These are phyloP conservation scores for Neobulgaria alba DNA, from an alignment of 2,329 filamentous ascomycete species.

Conservation along the genomic window DNA sequence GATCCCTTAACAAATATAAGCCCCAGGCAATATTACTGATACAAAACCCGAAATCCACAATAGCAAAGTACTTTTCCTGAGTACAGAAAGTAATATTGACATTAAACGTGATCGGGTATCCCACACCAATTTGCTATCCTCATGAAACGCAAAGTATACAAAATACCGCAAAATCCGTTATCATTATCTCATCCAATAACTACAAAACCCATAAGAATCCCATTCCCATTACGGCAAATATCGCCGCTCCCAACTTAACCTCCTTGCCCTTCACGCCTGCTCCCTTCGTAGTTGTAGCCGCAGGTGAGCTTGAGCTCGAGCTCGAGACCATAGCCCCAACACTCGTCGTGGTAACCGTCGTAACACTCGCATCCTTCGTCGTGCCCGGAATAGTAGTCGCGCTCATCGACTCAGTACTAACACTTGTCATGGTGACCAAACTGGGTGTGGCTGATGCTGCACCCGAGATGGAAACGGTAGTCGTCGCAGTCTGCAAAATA, in stretches of 20 bases:
- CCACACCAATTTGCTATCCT: too few species aligned
- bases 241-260: neutral
- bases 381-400: slow-evolving; percentile 1
- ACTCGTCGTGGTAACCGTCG: neutral
- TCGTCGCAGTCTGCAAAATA: neutral
- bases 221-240: neutral
- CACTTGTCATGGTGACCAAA: neutral
- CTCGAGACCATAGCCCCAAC: neutral
- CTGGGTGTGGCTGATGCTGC: neutral
- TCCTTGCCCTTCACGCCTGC: neutral
- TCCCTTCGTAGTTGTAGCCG: slow-evolving; percentile 2
- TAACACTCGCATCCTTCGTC: neutral
- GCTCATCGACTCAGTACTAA: neutral
- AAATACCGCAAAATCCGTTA: too few species aligned
- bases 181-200: too few species aligned
- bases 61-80: too few species aligned
- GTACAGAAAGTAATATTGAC: too few species aligned
- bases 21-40: too few species aligned
- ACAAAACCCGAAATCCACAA: too few species aligned
- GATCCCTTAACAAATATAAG: too few species aligned
- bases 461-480: slow-evolving; percentile 1
- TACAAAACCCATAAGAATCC: neutral
- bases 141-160: too few species aligned
- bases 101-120: too few species aligned
- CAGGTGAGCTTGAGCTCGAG: neutral